These are phyloP conservation scores for Curvularia lunata DNA, from an alignment of 2,329 filamentous ascomycete species.

Conservation along the genomic window DNA sequence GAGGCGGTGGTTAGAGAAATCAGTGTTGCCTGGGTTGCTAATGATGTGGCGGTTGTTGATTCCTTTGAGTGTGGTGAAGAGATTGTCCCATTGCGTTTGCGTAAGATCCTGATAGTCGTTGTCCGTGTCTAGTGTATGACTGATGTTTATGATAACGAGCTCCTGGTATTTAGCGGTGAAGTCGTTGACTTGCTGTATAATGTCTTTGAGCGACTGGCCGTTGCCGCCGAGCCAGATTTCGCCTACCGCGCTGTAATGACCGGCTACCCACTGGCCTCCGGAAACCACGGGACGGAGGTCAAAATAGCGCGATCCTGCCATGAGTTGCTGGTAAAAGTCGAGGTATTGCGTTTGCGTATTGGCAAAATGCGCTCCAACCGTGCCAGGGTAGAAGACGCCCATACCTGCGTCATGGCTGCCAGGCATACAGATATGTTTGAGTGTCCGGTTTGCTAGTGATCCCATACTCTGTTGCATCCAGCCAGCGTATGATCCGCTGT, in stretches of 20 bases:
- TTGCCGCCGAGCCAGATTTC: slow-evolving; percentile 53
- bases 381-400: slow-evolving; percentile 50
- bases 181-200: slow-evolving; percentile 54
- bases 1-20: slow-evolving; percentile 43
- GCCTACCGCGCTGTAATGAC: slow-evolving; percentile 51
- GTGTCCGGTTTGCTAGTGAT: slow-evolving; percentile 48
- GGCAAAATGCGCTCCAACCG: slow-evolving; percentile 47
- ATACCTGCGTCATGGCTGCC: slow-evolving; percentile 60
- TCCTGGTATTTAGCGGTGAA: slow-evolving; percentile 56
- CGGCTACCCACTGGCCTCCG: slow-evolving; percentile 51
- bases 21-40: slow-evolving; percentile 29
- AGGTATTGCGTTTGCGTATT: slow-evolving; percentile 58
- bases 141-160: slow-evolving; percentile 56
- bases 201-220: slow-evolving; percentile 54
- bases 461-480: slow-evolving; percentile 53
- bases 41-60: slow-evolving; percentile 51
- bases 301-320: slow-evolving; percentile 56
- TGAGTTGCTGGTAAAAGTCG: slow-evolving; percentile 55
- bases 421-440: slow-evolving; percentile 57
- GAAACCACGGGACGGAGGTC: slow-evolving; percentile 56
- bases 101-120: slow-evolving; percentile 49
- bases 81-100: slow-evolving; percentile 50
- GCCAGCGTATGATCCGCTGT: slow-evolving; percentile 42
- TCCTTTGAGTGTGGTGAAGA: slow-evolving; percentile 52
- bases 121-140: slow-evolving; percentile 54